phyloP scores from a whole-genome alignment of 768 basidiomycete genomes.

The Xerocomus brunneocitrinus region DNA sequence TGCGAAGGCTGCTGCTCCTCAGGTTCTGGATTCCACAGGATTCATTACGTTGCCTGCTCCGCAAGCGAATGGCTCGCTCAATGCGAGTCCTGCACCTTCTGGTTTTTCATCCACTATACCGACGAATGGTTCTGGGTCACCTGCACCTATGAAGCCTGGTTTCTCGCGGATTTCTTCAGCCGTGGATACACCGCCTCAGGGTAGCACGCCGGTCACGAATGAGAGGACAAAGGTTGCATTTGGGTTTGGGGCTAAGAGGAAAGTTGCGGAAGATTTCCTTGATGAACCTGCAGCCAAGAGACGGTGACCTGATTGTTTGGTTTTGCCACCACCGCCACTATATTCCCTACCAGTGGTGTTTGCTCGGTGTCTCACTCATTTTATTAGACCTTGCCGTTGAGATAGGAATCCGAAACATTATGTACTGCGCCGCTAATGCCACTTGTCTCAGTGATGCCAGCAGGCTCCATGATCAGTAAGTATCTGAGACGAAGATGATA shows the following conservation, averaged over 20 bases:
- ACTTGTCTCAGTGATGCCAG: background rate
- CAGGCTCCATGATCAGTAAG: too few relatives aligned
- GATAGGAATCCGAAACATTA: background rate
- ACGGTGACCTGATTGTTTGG: conserved; percentile 21
- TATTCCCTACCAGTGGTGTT: background rate
- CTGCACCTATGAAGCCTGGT: conserved; percentile 58
- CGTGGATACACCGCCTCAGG: conserved; percentile 43
- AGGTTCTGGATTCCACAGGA: conserved; percentile 46
- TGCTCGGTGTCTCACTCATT: background rate
- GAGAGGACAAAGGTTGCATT: conserved; percentile 76
- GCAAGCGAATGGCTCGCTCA: conserved; percentile 36
- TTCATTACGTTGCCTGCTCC: conserved; percentile 74
- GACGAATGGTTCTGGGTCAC: conserved; percentile 46
- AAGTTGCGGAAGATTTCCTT: conserved; percentile 65
- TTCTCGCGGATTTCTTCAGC: conserved; percentile 73
- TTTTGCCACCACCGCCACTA: background rate
- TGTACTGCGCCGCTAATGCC: background rate
- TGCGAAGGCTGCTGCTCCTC: conserved; percentile 44
- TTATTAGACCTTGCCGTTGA: background rate
- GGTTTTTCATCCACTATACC: conserved; percentile 29
- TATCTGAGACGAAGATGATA: too few relatives aligned
- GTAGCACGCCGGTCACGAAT: conserved; percentile 52
- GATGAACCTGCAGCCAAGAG: conserved; percentile 66
- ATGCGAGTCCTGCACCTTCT: conserved; percentile 44
- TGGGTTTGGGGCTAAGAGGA: conserved; percentile 76